phyloP scores from a whole-genome alignment of 768 basidiomycete species.

The Lactifluus rugatus region DNA sequence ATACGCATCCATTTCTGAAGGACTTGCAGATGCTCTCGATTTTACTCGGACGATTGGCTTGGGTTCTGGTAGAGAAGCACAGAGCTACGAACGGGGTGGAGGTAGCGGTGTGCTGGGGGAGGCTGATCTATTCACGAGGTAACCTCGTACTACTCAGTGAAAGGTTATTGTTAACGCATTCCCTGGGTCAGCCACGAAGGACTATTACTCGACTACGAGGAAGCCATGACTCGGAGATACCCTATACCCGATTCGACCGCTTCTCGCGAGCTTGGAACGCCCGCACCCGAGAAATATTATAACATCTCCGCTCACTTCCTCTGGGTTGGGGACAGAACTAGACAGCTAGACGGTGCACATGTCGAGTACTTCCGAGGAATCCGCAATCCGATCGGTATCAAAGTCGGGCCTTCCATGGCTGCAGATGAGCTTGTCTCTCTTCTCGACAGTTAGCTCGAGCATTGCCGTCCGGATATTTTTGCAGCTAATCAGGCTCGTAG shows the following conservation, averaged over 20 bases:
- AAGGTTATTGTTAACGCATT: neutral
- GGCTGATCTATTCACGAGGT: conserved; percentile 93
- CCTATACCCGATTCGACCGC: conserved; percentile 28
- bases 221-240: conserved; percentile 74
- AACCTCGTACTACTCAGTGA: neutral
- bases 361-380: conserved; percentile 93
- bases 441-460: conserved; percentile 51
- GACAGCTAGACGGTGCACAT: conserved; percentile 87
- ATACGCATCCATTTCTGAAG: conserved; percentile 78
- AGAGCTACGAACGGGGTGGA: conserved; percentile 62
- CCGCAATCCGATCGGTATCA: conserved; percentile 90
- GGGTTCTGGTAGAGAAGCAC: conserved; percentile 36
- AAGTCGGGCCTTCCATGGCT: conserved; percentile 86
- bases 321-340: conserved; percentile 95
- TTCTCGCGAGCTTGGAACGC: conserved; percentile 3
- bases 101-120: conserved; percentile 66
- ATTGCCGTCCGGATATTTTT: neutral
- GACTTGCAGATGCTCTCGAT: conserved; percentile 84
- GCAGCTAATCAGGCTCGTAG: conserved; percentile 31
- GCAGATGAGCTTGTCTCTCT: conserved; percentile 66
- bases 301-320: conserved; percentile 92
- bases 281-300: conserved; percentile 44
- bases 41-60: conserved; percentile 86
- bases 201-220: conserved; percentile 84
- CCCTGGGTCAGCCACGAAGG: conserved; percentile 67